phyloP scores from a whole-genome alignment of 2,329 filamentous ascomycete genomes.

The Calonectria pseudoturangicola region DNA sequence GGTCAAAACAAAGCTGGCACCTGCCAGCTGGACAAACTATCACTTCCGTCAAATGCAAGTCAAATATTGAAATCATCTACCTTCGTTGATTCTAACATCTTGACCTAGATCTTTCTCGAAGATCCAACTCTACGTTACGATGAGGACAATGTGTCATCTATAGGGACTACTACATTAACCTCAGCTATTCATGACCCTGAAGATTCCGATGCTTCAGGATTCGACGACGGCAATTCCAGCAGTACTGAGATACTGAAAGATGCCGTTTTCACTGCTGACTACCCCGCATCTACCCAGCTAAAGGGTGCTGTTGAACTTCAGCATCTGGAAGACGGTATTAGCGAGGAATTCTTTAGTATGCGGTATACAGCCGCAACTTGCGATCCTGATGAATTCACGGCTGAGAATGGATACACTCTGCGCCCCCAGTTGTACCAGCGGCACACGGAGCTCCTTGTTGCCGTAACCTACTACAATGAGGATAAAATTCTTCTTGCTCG shows the following conservation, averaged over 20 bases:
- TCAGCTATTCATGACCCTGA: conserved; percentile 1
- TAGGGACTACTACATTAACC: not conserved
- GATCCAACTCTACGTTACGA: not conserved
- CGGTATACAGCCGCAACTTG: conserved; percentile 28
- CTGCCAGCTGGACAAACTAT: not conserved
- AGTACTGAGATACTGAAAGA: conserved; percentile 16
- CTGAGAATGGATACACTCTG: conserved; percentile 24
- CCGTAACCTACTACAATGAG: conserved; percentile 30
- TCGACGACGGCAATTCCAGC: conserved; percentile 2
- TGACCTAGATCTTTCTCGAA: not conserved
- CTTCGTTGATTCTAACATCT: not conserved
- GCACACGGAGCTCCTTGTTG: conserved; percentile 26
- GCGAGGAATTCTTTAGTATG: conserved; percentile 24
- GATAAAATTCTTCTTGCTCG: conserved; percentile 28
- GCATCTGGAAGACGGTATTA: not conserved
- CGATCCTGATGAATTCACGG: conserved; percentile 30
- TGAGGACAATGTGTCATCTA: conserved; percentile 1
- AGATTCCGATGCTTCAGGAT: not conserved
- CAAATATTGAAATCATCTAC: too few relatives aligned
- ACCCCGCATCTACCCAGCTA: conserved; percentile 22
- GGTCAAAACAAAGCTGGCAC: not conserved
- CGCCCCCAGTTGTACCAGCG: conserved; percentile 25
- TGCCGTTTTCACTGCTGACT: conserved; percentile 22
- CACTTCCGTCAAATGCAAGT: not conserved
- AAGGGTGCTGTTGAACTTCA: conserved; percentile 23